Evolutionary conservation across 139 green algal species (phyloP), one percentile per base, ranked within the genome.

Genomic region (Zygnema circumcarinatum): DNA sequence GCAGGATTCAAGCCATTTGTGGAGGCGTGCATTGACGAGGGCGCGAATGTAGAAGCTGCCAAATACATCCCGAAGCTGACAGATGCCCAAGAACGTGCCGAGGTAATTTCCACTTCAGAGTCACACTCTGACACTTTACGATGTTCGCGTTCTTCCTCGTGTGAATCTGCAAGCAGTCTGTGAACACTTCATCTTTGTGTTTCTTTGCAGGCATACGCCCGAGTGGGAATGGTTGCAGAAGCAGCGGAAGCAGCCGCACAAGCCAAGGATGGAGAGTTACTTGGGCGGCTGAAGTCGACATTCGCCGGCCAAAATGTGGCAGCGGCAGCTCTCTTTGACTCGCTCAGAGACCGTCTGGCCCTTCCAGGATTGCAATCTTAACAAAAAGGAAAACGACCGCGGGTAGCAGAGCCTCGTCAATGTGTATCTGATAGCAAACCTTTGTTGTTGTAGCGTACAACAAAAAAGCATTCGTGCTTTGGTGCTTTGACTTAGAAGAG

Each of bases 1-100:
- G 42, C 42, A 40, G 83, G 85, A 0, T 82, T 76, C 38, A 0
- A 38, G 85, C 41, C 87, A 0, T 92, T 91, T 88, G 87, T 89
- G 20, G 73, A 91, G 38, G 86, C 73, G 39, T 91, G 87, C 68
- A 39, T 91, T 36, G 80, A 89, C 31, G n/a, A 91, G 56, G 67
- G 67, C 20, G 81, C 41, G 0, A 21, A 36, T 29, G 56, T 21
- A 31, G 87, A 91, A 74, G 87, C 82, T 79, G 67, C 67, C 35
- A 85, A 91, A 41, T 91, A 91, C 56, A 87, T 90, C 25, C 31
- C n/a, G 20, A 90, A 87, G 22, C 69, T 89, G 25, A 36, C 83
- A 31, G 87, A 91, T 33, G 67, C 72, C 0, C 22, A 79, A 0
- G 81, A 89, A n/a, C 0, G 80, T 16, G 87, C 84, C 3, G 33